Base-by-base conservation (phyloP, 1,284 basidiomycete species). In the Sporisorium scitamineum region DNA sequence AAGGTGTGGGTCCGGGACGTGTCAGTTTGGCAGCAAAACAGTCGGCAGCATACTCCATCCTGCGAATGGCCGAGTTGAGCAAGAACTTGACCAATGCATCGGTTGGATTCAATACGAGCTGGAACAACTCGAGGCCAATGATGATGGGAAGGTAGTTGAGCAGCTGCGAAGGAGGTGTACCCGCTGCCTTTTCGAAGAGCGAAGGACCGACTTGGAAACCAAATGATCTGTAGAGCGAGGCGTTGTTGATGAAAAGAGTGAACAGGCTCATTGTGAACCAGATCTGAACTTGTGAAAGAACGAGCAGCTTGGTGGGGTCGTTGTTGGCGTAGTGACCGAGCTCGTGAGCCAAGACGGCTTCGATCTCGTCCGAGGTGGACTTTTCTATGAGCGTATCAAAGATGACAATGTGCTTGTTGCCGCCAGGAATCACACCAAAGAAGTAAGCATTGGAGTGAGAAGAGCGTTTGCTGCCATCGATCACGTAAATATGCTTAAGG, bases 351-450 rank as follows among this genome's bases (percentile, higher is more conserved):
- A 85, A 63, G 13, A 85, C 81, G 0, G 84, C 84, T 47, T 85
- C 84, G 62, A 85, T 83, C 57, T 85, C 83, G 54, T 93, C 92
- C 0, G 94, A 89, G 63, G 91, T 90, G 84, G 91, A 92, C 84
- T 97, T 91, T 81, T 95, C 92, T 85, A 98, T 93, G 69, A 99
- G 89, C 0, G 96, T 98, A 84, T 98, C 96, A 85, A 94, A 99
- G 80, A 99, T 92, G 84, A 98, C 95, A 80, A 99, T 85, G 74
- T 84, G 81, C 74, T 85, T 84, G 70, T 79, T 79, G 52, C 79
- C 81, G 51, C 82, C 80, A 0, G 84, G 84, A 9, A 84, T 66
- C 22, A 84, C 74, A 34, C 84, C 85, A 47, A 78, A 80, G 41
- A 86, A 87, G 84, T 82, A 88, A 51, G 95, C 95, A 78, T 97